Percentiles rank a stretch among this genome's conserved stretches.
Conservation (phyloP, 768 basidiomycete genomes). For the Fomitopsis pulvina region DNA sequence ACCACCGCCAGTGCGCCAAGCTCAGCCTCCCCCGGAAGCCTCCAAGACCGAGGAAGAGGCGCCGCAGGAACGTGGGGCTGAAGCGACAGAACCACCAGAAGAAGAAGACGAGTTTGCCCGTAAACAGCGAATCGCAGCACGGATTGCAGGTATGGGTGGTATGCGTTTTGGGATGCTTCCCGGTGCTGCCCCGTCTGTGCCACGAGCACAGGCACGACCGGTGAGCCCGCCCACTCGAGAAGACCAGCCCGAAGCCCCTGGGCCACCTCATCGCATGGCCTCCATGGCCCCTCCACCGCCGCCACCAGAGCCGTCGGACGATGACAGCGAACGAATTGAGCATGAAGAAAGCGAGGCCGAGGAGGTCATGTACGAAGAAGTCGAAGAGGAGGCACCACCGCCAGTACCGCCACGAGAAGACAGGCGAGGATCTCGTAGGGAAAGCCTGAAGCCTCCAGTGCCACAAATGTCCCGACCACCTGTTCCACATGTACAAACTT, state of each 20-base stretch:
- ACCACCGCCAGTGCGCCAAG: conserved; percentile 30
- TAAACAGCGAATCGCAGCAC: conserved; percentile 45
- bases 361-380: conserved; percentile 51
- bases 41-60: conserved; percentile 10
- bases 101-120: conserved; percentile 61
- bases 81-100: conserved; percentile 27
- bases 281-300: conserved; percentile 15
- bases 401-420: conserved; percentile 46
- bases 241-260: conserved; percentile 8
- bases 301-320: conserved; percentile 34
- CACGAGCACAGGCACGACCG: conserved; percentile 16
- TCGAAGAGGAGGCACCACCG: conserved; percentile 42
- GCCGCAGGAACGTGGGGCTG: conserved; percentile 13
- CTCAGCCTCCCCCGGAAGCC: conserved; percentile 25
- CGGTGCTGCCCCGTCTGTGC: conserved; percentile 14
- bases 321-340: conserved; percentile 60
- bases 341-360: conserved; percentile 71
- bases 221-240: conserved; percentile 4
- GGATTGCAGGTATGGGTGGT: conserved; percentile 50
- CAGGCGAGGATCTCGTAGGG: conserved; percentile 18
- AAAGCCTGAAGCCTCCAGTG: conserved; percentile 9
- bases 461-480: conserved; percentile 15
- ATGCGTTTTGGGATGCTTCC: conserved; percentile 53
- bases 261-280: conserved; percentile 14
- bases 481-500: conserved; percentile 20